These are phyloP conservation scores for Lentinus tigrinus DNA, from an alignment of 768 basidiomycete species.

Conservation along the genomic window DNA sequence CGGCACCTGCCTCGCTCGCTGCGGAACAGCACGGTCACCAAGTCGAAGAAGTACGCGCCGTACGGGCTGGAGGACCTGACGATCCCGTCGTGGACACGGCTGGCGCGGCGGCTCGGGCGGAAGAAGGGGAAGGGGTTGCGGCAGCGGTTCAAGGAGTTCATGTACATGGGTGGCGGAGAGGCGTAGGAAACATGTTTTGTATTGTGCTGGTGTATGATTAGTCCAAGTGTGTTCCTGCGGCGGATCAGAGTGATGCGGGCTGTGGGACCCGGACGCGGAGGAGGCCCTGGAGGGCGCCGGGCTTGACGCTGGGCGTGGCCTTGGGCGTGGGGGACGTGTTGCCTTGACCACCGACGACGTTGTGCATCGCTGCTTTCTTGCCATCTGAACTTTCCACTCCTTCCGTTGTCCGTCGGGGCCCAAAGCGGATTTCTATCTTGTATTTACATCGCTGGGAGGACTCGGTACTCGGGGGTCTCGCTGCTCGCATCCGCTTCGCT, in stretches of 20 bases:
- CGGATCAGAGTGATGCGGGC: conserved; percentile 9
- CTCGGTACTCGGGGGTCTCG: conserved; percentile 6
- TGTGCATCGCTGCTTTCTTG: conserved; percentile 19
- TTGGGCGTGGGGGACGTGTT: conserved; percentile 28
- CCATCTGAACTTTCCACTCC: conserved; percentile 24
- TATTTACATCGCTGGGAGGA: conserved; percentile 13
- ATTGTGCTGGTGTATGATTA: not conserved
- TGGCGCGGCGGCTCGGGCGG: conserved; percentile 63
- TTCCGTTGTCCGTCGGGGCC: conserved; percentile 1
- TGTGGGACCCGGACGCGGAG: not conserved
- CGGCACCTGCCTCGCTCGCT: conserved; percentile 53
- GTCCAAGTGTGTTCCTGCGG: conserved; percentile 13
- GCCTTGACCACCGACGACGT: conserved; percentile 53
- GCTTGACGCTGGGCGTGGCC: not conserved
- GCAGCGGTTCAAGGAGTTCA: conserved; percentile 64
- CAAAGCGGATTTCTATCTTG: conserved; percentile 8
- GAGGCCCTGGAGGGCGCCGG: conserved; percentile 6
- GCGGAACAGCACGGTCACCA: conserved; percentile 39
- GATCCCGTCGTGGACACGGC: conserved; percentile 66
- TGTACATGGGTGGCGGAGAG: conserved; percentile 57
- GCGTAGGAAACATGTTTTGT: conserved; percentile 4
- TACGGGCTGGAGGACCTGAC: conserved; percentile 79
- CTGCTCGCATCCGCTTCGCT: conserved; percentile 4
- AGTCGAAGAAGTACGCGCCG: conserved; percentile 57
- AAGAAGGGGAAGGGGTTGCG: conserved; percentile 53